These are phyloP conservation scores for Mortierella sp. DNA, from an alignment of 371 early-diverging fungal genomes.

Conservation along the genomic window DNA sequence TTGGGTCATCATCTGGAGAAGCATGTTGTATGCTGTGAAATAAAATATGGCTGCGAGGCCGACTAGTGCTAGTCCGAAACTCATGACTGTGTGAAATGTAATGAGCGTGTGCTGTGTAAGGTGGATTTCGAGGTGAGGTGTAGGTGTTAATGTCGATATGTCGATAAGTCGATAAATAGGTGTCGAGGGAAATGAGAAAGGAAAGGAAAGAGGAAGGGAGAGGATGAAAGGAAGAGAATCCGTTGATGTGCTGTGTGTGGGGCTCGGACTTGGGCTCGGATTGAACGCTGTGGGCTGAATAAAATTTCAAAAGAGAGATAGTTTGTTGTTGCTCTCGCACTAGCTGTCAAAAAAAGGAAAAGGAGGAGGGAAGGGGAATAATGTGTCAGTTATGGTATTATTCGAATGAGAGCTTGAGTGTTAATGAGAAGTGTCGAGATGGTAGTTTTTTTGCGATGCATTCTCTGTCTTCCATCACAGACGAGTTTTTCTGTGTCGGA, in stretches of 20 bases:
- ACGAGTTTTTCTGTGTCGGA: no score
- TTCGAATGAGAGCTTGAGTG: background rate
- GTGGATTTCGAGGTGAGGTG: background rate
- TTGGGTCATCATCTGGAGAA: slow-evolving; percentile 33
- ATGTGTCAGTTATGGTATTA: background rate
- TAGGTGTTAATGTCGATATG: background rate
- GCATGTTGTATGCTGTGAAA: slow-evolving; percentile 14
- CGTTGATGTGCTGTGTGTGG: no score
- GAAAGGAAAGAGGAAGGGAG: background rate
- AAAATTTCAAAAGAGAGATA: slow-evolving; percentile 2
- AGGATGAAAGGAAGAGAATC: no score
- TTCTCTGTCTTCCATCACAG: no score
- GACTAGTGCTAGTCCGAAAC: slow-evolving; percentile 23
- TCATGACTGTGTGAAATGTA: slow-evolving; percentile 13
- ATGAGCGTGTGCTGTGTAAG: background rate
- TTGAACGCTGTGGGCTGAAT: background rate
- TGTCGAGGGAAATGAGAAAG: background rate
- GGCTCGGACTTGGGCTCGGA: background rate
- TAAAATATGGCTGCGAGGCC: slow-evolving; percentile 22
- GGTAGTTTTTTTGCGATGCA: no score
- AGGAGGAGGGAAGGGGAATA: background rate
- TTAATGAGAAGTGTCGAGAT: background rate
- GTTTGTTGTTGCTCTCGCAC: background rate
- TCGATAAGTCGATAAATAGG: background rate
- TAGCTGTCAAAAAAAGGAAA: background rate